Conservation (phyloP, 225 moss, liverwort and hornwort species). For the Marchantia paleacea region DNA sequence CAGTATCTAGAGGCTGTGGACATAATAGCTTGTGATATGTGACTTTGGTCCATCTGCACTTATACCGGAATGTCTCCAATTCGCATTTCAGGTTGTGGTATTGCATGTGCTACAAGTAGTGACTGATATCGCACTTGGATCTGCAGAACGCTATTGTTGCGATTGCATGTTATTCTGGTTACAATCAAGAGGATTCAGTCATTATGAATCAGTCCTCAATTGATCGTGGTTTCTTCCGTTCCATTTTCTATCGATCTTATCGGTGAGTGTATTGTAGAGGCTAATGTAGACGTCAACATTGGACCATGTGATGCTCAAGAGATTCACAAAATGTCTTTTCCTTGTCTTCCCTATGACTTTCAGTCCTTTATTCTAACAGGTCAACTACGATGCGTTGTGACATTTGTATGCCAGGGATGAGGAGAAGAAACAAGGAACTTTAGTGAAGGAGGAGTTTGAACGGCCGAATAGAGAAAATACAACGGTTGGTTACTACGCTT, state of each 20-base stretch:
- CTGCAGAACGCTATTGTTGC: slow-evolving; percentile 93
- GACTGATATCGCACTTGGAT: not conserved
- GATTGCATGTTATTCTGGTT: slow-evolving; percentile 98
- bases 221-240: slow-evolving; percentile 97
- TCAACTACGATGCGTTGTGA: not conserved
- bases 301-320: not conserved
- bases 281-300: not conserved
- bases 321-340: not conserved
- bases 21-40: not conserved
- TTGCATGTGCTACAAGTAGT: not conserved
- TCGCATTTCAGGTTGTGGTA: not conserved
- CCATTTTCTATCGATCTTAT: slow-evolving; percentile 99
- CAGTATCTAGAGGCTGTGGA: not conserved
- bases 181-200: slow-evolving; percentile 99
- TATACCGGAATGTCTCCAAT: not conserved
- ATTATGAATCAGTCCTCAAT: slow-evolving; percentile 99
- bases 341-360: not conserved
- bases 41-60: no score
- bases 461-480: slow-evolving; percentile 96
- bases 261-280: slow-evolving; percentile 30
- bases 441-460: slow-evolving; percentile 98
- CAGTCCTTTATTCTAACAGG: not conserved
- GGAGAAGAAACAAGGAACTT: slow-evolving; percentile 98
- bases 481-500: slow-evolving; percentile 40
- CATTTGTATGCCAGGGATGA: slow-evolving; percentile 60